Evolutionary conservation across 441 rosid genomes (phyloP).

Genomic region (Caryocar brasiliense): DNA sequence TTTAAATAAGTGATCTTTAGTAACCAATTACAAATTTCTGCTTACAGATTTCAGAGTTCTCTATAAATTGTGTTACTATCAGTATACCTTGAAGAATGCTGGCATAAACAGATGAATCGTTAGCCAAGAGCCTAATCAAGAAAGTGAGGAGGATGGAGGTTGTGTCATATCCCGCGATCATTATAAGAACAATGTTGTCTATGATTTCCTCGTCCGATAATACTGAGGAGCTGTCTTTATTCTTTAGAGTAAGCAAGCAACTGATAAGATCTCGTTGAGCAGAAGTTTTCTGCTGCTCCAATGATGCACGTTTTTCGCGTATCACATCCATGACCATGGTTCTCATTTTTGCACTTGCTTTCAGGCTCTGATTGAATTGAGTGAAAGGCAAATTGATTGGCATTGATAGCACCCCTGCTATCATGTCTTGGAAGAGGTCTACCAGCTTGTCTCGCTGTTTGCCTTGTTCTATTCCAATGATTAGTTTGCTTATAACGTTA

Average conservation of each 20-base stretch:
- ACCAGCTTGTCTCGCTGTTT: constrained; percentile 6
- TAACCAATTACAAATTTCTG: too few species aligned
- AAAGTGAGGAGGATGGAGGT: constrained; percentile 14
- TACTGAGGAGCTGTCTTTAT: neutral
- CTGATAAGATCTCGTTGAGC: constrained; percentile 22
- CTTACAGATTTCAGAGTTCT: too few species aligned
- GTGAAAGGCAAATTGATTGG: constrained; percentile 15
- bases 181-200: constrained; percentile 1
- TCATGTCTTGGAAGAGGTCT: constrained; percentile 4
- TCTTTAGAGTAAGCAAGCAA: constrained; percentile 5
- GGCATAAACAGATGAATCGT: constrained; percentile 5
- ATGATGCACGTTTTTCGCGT: constrained; percentile 1
- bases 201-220: constrained; percentile 19
- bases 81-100: constrained; percentile 13
- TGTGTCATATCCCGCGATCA: constrained; percentile 24
- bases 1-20: neutral
- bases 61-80: too few species aligned
- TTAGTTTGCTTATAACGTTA: constrained; percentile 16
- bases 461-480: constrained; percentile 17
- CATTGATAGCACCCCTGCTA: constrained; percentile 13
- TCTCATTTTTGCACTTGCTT: constrained; percentile 1
- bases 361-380: neutral
- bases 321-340: neutral
- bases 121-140: constrained; percentile 12
- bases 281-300: neutral